These are phyloP conservation scores for Mentha longifolia DNA, from an alignment of 257 asterid genomes.

Conservation along the genomic window DNA sequence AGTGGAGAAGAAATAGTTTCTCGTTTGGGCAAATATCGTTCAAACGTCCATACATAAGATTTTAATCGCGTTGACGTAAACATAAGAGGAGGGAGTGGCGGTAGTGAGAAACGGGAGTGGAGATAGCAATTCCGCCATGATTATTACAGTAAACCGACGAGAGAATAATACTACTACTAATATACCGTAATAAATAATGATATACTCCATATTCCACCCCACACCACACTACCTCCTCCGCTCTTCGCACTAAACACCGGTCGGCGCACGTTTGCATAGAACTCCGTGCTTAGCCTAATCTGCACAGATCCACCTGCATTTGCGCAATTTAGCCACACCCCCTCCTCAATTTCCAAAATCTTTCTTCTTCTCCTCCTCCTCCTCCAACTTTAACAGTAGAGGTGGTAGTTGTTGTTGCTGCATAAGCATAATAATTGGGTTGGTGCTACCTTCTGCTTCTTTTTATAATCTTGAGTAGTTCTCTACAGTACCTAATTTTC, in stretches of 20 bases:
- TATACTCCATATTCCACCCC: neutral
- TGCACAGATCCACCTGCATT: constrained; percentile 45
- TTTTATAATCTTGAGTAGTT: constrained; percentile 13
- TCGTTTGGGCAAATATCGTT: neutral
- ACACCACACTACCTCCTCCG: too few species aligned
- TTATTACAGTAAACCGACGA: neutral
- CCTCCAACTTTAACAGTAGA: neutral
- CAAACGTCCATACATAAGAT: constrained; percentile 10
- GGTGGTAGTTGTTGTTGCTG: constrained; percentile 26
- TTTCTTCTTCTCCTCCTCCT: constrained; percentile 13
- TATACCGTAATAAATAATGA: constrained; percentile 15
- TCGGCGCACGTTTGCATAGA: too few species aligned
- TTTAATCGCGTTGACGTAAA: neutral
- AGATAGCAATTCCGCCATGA: constrained; percentile 20
- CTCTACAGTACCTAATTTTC: constrained; percentile 41
- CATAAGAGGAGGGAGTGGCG: neutral
- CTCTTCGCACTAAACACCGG: too few species aligned
- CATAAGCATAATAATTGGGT: constrained; percentile 43
- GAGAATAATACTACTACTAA: too few species aligned
- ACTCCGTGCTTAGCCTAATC: constrained; percentile 37
- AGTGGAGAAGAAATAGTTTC: neutral
- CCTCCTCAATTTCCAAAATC: constrained; percentile 7
- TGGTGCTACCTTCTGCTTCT: constrained; percentile 36
- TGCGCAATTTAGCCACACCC: constrained; percentile 41
- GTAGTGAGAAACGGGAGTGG: constrained; percentile 25